Evolutionary conservation across 495 filamentous ascomycete species (phyloP).

Genomic region (Clavariopsis aquatica): DNA sequence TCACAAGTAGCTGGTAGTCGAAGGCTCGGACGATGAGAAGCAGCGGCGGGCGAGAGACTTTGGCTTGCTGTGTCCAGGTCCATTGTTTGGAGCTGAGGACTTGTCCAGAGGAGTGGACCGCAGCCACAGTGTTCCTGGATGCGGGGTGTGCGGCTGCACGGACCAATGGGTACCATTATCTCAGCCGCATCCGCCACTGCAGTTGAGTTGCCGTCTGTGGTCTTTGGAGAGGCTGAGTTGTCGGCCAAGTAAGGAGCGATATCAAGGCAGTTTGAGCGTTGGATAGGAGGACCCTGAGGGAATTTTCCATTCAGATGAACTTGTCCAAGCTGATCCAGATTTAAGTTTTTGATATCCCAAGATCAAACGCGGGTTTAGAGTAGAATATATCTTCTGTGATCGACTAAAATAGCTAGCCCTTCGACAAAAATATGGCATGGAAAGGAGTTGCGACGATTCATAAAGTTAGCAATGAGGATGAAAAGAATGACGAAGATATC

Average conservation of each 20-base stretch:
- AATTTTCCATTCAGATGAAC: not conserved
- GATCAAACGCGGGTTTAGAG: not conserved
- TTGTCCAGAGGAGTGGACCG: not conserved
- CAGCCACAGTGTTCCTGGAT: not conserved
- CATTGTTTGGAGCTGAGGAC: conserved; percentile 19
- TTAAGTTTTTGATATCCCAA: not conserved
- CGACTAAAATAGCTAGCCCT: not conserved
- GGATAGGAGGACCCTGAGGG: too few relatives aligned
- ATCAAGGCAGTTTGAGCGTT: too few relatives aligned
- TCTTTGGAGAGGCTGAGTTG: too few relatives aligned
- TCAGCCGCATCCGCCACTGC: not conserved
- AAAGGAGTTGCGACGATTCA: conserved; percentile 4
- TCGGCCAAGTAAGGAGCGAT: too few relatives aligned
- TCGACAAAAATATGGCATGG: conserved; percentile 9
- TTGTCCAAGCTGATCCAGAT: not conserved
- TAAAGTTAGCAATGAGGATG: conserved; percentile 11
- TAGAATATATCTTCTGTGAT: not conserved
- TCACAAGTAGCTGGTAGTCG: conserved; percentile 43
- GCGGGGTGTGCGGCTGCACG: conserved; percentile 4
- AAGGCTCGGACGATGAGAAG: conserved; percentile 35
- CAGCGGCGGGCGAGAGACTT: conserved; percentile 35
- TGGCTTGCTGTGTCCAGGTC: conserved; percentile 34
- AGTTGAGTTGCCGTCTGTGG: too few relatives aligned
- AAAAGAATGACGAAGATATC: conserved; percentile 13
- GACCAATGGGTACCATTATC: conserved; percentile 19